Evolutionary conservation across 306 rosid genomes (phyloP).

Genomic region (Cucurbita argyrosperma): DNA sequence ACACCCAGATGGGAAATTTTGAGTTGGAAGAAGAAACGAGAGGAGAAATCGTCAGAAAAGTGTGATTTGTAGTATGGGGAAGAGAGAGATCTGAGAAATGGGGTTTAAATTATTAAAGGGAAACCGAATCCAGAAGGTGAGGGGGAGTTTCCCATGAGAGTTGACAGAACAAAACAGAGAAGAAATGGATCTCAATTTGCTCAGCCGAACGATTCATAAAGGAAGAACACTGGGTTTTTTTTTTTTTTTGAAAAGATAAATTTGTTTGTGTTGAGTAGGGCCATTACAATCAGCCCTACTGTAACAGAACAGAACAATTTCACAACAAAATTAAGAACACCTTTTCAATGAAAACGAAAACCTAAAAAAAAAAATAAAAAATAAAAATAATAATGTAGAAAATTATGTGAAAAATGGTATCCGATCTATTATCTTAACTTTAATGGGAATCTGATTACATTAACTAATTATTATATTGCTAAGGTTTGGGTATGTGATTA

Average conservation of each 20-base stretch:
- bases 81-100: not conserved
- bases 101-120: not conserved
- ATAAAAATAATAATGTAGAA: not conserved
- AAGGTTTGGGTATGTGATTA: constrained; percentile 1
- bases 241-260: not conserved
- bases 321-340: not conserved
- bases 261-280: constrained; percentile 1
- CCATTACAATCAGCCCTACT: not conserved
- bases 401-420: not conserved
- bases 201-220: not conserved
- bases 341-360: not conserved
- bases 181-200: constrained; percentile 4
- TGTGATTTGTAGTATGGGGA: not conserved
- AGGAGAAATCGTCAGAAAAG: not conserved
- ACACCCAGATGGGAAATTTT: not conserved
- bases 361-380: too few species aligned
- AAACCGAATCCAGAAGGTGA: constrained; percentile 6
- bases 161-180: constrained; percentile 2
- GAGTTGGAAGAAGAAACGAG: not conserved
- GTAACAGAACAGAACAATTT: not conserved
- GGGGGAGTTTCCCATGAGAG: constrained; percentile 5
- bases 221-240: not conserved
- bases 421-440: constrained; percentile 1
- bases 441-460: constrained; percentile 4
- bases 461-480: not conserved